These are phyloP conservation scores for Phytopythium aichiense DNA, from an alignment of 352 stramenopile genomes.

Conservation along the genomic window DNA sequence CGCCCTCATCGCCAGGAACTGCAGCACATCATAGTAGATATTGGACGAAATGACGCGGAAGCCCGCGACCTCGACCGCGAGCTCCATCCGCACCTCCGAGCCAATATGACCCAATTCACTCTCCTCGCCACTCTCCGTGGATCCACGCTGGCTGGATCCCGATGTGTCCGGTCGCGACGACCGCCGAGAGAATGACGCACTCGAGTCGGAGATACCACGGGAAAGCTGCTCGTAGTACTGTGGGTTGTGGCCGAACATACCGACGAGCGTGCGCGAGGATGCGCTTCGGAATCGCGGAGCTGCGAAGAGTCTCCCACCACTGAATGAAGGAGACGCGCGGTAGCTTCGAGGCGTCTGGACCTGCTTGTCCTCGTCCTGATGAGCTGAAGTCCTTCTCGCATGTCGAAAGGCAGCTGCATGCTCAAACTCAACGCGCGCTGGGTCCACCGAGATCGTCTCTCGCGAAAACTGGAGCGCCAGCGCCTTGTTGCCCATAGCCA, in stretches of 20 bases:
- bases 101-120: constrained; percentile 8
- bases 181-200: constrained; percentile 2
- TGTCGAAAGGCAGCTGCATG: not conserved
- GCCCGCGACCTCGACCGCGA: constrained; percentile 65
- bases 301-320: not conserved
- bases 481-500: constrained; percentile 20
- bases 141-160: not conserved
- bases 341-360: not conserved
- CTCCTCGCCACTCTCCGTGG: constrained; percentile 3
- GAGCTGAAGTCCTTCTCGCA: constrained; percentile 2
- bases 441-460: constrained; percentile 35
- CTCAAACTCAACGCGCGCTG: constrained; percentile 40
- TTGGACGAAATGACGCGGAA: constrained; percentile 82
- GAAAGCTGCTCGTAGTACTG: constrained; percentile 1
- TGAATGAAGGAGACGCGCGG: constrained; percentile 5
- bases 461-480: constrained; percentile 62
- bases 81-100: constrained; percentile 48
- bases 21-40: constrained; percentile 73
- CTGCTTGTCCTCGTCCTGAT: not conserved
- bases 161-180: constrained; percentile 3
- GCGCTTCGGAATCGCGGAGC: constrained; percentile 29
- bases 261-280: constrained; percentile 32
- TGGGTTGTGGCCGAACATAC: constrained; percentile 27
- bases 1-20: constrained; percentile 40
- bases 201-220: constrained; percentile 6